Conservation (phyloP, 306 rosid genomes). For the Clitoria ternatea region DNA sequence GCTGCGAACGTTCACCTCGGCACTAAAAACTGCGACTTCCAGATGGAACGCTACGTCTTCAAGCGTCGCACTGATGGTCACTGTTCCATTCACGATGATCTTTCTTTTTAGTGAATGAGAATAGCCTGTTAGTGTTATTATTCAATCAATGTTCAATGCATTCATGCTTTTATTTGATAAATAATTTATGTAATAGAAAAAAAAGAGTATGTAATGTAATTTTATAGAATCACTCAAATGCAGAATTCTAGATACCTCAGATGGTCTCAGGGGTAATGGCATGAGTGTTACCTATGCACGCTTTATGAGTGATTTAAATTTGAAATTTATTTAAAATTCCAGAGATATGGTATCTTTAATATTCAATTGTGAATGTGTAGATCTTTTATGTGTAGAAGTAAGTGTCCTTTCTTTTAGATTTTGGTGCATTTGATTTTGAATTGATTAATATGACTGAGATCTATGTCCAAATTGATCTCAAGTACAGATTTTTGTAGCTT, state of each 20-base stretch:
- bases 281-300: neutral
- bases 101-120: no score
- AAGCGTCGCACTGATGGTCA: constrained; percentile 70
- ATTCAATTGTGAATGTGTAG: no score
- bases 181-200: neutral
- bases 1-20: constrained; percentile 81
- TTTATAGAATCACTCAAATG: neutral
- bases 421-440: no score
- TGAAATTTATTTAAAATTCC: neutral
- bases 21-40: constrained; percentile 71
- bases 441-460: no score
- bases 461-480: no score
- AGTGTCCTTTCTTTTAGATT: no score
- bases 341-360: neutral
- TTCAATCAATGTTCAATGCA: neutral
- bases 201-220: neutral
- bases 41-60: constrained; percentile 82
- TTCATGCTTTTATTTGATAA: neutral
- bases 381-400: neutral
- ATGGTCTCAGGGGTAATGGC: neutral
- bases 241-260: neutral
- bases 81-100: neutral
- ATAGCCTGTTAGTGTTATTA: neutral
- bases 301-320: neutral
- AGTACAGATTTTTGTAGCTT: no score